Evolutionary conservation across 371 early-diverging fungal genomes (phyloP).

Genomic region (Vairimorpha ceranae): DNA sequence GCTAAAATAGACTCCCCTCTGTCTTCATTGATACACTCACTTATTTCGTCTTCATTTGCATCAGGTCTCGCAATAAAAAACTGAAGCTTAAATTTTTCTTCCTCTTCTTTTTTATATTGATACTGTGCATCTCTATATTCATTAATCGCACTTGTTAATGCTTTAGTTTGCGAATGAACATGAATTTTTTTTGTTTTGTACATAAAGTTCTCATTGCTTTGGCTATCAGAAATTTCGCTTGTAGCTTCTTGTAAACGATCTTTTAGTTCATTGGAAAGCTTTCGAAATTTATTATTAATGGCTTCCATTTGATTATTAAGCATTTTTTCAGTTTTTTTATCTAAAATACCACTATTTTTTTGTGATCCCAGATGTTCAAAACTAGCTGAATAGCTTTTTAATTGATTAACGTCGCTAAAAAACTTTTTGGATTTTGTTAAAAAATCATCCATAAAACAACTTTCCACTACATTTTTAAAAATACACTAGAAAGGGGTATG

Average conservation of each 20-base stretch:
- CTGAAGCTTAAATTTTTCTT: slow-evolving; percentile 54
- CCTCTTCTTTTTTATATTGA: slow-evolving; percentile 52
- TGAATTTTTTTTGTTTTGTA: slow-evolving; percentile 47
- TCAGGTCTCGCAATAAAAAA: slow-evolving; percentile 62
- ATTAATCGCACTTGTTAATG: slow-evolving; percentile 47
- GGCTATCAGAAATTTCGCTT: slow-evolving; percentile 15
- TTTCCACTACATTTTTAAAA: background rate
- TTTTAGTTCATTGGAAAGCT: slow-evolving; percentile 37
- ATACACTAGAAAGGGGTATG: slow-evolving; percentile 6
- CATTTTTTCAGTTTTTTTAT: slow-evolving; percentile 46
- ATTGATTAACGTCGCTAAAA: slow-evolving; percentile 36
- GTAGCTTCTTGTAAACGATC: slow-evolving; percentile 22
- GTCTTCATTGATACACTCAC: slow-evolving; percentile 33
- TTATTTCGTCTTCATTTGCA: slow-evolving; percentile 61
- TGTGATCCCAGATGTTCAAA: slow-evolving; percentile 37
- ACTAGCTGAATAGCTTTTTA: slow-evolving; percentile 22
- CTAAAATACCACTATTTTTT: slow-evolving; percentile 52
- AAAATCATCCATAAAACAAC: slow-evolving; percentile 54
- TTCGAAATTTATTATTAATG: slow-evolving; percentile 47
- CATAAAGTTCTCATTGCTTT: slow-evolving; percentile 12
- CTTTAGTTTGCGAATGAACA: slow-evolving; percentile 46
- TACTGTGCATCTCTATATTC: slow-evolving; percentile 43
- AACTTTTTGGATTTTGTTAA: slow-evolving; percentile 37
- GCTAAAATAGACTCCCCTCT: slow-evolving; percentile 37
- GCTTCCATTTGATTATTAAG: slow-evolving; percentile 43